Conservation (phyloP, 1,284 basidiomycete genomes). For the Ceratobasidium sp. region DNA sequence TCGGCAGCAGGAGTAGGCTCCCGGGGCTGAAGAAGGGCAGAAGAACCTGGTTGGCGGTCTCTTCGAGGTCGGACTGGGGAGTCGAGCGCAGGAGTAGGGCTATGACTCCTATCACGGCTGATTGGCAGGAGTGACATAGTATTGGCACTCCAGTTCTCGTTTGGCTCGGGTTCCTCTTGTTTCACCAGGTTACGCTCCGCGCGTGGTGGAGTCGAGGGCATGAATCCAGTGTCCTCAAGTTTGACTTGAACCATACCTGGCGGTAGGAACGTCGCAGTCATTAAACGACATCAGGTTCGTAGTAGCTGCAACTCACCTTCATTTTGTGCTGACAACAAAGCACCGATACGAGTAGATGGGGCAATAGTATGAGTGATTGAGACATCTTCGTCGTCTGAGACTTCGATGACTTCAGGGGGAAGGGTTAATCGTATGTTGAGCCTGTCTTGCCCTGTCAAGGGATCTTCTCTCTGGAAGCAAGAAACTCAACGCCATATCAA, state of each 20-base stretch:
- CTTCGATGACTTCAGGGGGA: conserved; percentile 20
- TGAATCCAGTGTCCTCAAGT: background rate
- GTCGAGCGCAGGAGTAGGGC: conserved; percentile 8
- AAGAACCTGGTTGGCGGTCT: background rate
- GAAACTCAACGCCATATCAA: too few relatives aligned
- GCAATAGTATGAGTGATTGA: background rate
- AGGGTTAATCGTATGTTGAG: conserved; percentile 12
- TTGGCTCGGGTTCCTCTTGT: background rate
- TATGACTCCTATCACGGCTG: conserved; percentile 11
- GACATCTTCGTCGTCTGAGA: conserved; percentile 23
- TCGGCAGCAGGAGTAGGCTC: background rate
- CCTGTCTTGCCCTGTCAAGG: background rate
- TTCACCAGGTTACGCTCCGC: background rate
- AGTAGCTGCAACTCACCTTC: background rate
- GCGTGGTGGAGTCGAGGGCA: background rate
- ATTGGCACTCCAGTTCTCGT: background rate
- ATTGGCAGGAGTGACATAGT: background rate
- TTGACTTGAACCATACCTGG: background rate
- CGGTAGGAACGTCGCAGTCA: too few relatives aligned
- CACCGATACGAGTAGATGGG: conserved; percentile 31
- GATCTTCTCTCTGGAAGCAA: background rate
- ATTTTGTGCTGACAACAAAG: background rate
- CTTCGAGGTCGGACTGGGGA: conserved; percentile 17
- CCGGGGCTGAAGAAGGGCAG: background rate
- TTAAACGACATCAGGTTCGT: background rate